Base-by-base conservation (phyloP, 1,284 basidiomycete species). In the Lentinula novae-zelandiae region DNA sequence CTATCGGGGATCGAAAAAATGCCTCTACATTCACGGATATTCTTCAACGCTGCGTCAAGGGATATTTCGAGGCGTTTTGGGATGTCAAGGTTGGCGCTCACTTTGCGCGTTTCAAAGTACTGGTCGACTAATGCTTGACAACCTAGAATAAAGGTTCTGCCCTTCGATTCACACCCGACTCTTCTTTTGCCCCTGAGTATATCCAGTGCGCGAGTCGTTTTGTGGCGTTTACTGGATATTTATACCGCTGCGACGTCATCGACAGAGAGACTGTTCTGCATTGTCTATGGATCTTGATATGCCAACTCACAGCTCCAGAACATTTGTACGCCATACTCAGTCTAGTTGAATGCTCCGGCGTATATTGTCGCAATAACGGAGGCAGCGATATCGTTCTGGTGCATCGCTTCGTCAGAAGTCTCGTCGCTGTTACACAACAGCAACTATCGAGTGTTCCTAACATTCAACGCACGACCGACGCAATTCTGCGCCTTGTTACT, bases 21-120 rank as follows among this genome's bases (percentile, higher is more conserved):
- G 67, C 70, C 8, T 63, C 58, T 39, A 65, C 63, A 27, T 76
- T 76, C 59, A 33, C 63, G 2, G 65, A 66, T 53, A 63, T 70
- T 15, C 63, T 76, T 20, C 63, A 65, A 17, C 68, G 70, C 31
- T 66, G 60, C 33, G 64, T 71, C 6, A 62, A 73, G 27, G 64
- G 67, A 7, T 69, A 72, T 34, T 75, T 75, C 54, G 66, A 67
- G 17, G 67, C 65, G 1, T 68, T 67, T 58, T 78, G 75, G 75
- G 65, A 71, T 52, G 60, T 42, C 9, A 1, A 68, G 44, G 76
- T 76, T 60, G 51, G 75, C 71, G n/a, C 58, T 15, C 20, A 49
- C 40, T 10, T 20, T 6, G 17, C 17, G 10, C 9, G 9, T 10
- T 27, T 27, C 0, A 4, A 22, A 15, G 17, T 17, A 10, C 27